Percentiles rank a stretch among this genome's conserved stretches.
These are phyloP conservation scores for Trichoderma polysporum DNA, from an alignment of 2,329 filamentous ascomycete species.

Conservation along the genomic window DNA sequence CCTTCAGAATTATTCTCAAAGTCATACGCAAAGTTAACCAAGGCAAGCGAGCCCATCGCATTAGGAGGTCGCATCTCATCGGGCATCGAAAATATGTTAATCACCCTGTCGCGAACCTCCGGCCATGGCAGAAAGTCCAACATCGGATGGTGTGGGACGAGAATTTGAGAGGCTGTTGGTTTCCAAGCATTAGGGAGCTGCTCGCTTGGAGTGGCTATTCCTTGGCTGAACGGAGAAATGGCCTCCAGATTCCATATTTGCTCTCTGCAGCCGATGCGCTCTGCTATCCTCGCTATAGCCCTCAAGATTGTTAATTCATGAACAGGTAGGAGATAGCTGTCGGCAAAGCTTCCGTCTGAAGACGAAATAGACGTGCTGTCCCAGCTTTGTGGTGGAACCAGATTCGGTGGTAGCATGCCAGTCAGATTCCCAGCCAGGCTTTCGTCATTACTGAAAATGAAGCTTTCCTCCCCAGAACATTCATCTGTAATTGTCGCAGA, in stretches of 20 bases:
- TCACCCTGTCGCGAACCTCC: constrained; percentile 50
- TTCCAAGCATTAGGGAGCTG: constrained; percentile 49
- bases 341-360: constrained; percentile 36
- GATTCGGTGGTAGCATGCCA: constrained; percentile 23
- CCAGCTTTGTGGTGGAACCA: constrained; percentile 27
- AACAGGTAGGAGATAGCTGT: constrained; percentile 50
- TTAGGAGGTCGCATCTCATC: constrained; percentile 46
- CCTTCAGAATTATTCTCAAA: constrained; percentile 56
- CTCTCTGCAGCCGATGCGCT: constrained; percentile 43
- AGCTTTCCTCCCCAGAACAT: constrained; percentile 14
- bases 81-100: constrained; percentile 52
- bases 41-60: constrained; percentile 46
- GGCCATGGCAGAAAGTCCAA: constrained; percentile 61
- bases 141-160: constrained; percentile 56
- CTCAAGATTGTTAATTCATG: constrained; percentile 50
- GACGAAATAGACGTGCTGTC: constrained; percentile 24
- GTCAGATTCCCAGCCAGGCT: not conserved
- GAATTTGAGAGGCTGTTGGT: constrained; percentile 50
- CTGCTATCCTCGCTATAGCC: constrained; percentile 48
- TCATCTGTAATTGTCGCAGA: not conserved
- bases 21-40: constrained; percentile 56
- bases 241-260: constrained; percentile 48
- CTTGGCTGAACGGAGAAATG: constrained; percentile 46
- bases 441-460: not conserved
- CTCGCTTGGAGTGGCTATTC: constrained; percentile 32